These are phyloP conservation scores for Saksenaea oblongispora DNA, from an alignment of 371 early-diverging fungal species.

Conservation along the genomic window DNA sequence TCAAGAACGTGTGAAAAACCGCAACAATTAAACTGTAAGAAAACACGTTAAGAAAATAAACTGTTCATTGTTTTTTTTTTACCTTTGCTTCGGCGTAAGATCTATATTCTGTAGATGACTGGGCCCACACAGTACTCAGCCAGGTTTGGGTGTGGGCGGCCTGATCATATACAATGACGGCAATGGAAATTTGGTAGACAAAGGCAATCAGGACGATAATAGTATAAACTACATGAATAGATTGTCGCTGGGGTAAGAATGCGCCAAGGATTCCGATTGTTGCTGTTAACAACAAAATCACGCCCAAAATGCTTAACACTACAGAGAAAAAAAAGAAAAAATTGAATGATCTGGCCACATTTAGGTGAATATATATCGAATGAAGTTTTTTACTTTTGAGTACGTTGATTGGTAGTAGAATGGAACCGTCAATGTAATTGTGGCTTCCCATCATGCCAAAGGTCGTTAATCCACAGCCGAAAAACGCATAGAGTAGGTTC, in stretches of 20 bases:
- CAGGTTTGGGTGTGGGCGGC: constrained; percentile 34
- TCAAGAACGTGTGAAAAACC: constrained; percentile 35
- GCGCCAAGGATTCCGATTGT: constrained; percentile 36
- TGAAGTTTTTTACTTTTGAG: constrained; percentile 30
- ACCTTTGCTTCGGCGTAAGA: constrained; percentile 39
- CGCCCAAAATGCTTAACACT: constrained; percentile 46
- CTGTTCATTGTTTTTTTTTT: not conserved
- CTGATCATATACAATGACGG: constrained; percentile 39
- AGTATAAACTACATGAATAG: constrained; percentile 36
- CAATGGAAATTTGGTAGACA: constrained; percentile 34
- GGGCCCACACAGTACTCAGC: constrained; percentile 33
- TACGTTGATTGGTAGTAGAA: constrained; percentile 42
- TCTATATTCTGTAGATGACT: constrained; percentile 28
- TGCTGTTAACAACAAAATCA: constrained; percentile 40
- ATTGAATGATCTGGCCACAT: not conserved
- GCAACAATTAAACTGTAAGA: constrained; percentile 35
- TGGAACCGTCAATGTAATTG: constrained; percentile 24
- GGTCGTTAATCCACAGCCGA: constrained; percentile 33
- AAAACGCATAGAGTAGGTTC: constrained; percentile 34
- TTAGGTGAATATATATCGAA: not conserved
- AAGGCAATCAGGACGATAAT: constrained; percentile 33
- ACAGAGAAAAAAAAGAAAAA: not conserved
- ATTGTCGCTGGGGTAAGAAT: constrained; percentile 28
- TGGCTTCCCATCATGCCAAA: constrained; percentile 41
- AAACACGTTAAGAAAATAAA: not conserved